Percentiles rank a stretch among this genome's conserved stretches.
phyloP scores from a whole-genome alignment of 257 asterid species.

The Catharanthus roseus region DNA sequence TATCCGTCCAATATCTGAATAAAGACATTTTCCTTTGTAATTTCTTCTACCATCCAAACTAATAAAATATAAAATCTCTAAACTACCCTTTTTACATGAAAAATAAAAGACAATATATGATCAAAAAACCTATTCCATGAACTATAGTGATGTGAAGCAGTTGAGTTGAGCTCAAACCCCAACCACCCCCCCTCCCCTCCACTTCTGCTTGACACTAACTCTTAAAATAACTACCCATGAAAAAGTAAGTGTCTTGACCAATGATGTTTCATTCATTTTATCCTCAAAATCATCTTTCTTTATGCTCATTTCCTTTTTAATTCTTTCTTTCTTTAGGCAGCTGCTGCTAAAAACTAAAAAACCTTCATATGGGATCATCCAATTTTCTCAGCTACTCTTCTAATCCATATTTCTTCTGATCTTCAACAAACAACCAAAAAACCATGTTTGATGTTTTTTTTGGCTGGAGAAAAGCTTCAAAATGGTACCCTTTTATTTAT shows the following conservation, averaged over 20 bases:
- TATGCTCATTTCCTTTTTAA: background rate
- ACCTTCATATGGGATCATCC: conserved; percentile 6
- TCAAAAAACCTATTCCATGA: conserved; percentile 16
- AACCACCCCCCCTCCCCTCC: conserved; percentile 8
- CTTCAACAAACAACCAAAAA: background rate
- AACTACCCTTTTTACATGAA: too few relatives aligned
- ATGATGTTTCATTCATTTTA: conserved; percentile 19
- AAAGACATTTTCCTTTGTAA: too few relatives aligned
- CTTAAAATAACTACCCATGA: conserved; percentile 28
- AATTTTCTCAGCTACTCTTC: background rate
- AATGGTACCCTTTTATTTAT: conserved; percentile 40
- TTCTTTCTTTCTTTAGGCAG: conserved; percentile 3
- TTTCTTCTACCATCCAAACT: too few relatives aligned
- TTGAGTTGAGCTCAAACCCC: conserved; percentile 5
- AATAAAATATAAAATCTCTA: too few relatives aligned
- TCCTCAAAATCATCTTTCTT: conserved; percentile 1
- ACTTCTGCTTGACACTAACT: conserved; percentile 13
- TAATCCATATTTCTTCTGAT: background rate
- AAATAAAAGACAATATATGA: too few relatives aligned
- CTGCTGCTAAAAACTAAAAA: too few relatives aligned
- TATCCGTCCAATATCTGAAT: too few relatives aligned
- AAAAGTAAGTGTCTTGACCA: background rate
- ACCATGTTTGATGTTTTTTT: conserved; percentile 54
- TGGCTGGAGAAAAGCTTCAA: conserved; percentile 89
- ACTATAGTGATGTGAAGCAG: conserved; percentile 22